Evolutionary conservation across 2,329 filamentous ascomycete genomes (phyloP).

Genomic region (Penicillium sp.): DNA sequence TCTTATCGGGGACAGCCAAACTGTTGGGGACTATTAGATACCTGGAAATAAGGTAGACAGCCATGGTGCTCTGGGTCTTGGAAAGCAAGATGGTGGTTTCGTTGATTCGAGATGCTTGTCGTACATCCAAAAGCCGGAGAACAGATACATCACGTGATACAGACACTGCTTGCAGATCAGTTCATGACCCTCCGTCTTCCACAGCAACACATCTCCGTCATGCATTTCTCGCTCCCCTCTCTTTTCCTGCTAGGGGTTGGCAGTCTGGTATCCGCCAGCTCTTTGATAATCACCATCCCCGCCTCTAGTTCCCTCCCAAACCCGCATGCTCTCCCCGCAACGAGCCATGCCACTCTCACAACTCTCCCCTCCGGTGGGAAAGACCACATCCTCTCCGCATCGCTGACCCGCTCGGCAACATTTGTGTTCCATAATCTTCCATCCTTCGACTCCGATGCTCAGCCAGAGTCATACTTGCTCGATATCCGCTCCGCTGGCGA

Average conservation of each 20-base stretch:
- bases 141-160: neutral
- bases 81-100: neutral
- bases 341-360: constrained; percentile 53
- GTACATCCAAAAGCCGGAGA: neutral
- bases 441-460: constrained; percentile 1
- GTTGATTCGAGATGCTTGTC: neutral
- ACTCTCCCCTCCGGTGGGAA: constrained; percentile 36
- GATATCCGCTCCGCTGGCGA: constrained; percentile 70
- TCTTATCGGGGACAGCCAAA: neutral
- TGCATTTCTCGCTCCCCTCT: constrained; percentile 4
- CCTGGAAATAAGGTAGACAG: constrained; percentile 44
- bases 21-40: constrained; percentile 18
- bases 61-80: constrained; percentile 11
- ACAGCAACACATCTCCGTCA: neutral
- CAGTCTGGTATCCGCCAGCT: constrained; percentile 7
- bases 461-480: constrained; percentile 66
- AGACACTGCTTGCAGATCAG: neutral
- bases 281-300: constrained; percentile 41
- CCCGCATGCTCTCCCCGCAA: constrained; percentile 42
- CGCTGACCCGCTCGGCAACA: constrained; percentile 65
- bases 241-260: constrained; percentile 1
- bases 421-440: constrained; percentile 75
- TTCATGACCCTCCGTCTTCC: neutral
- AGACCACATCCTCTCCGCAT: constrained; percentile 58
- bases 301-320: constrained; percentile 46